Base-by-base conservation (phyloP, 495 filamentous ascomycete genomes). In the Usnea hakonensis region DNA sequence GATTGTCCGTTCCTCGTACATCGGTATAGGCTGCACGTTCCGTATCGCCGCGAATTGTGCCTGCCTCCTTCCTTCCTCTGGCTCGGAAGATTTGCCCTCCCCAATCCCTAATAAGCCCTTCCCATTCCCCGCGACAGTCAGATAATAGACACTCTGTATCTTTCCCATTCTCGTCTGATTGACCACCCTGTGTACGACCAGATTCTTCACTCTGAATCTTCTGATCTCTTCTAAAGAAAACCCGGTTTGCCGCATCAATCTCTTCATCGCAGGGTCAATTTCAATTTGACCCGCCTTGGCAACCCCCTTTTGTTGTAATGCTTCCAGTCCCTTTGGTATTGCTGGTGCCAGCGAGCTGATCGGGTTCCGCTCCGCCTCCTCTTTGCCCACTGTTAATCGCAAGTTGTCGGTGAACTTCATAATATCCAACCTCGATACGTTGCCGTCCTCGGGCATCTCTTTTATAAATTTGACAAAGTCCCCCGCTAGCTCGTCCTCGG, bases 121-220 rank as follows among this genome's bases (percentile, higher is more conserved):
- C 38, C 80, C 78, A 71, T 97, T 95, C 52, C 94, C 94, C 8
- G 90, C 91, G 54, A 96, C 81, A 7, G 83, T 81, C 46, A 96
- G 74, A 63, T 78, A 73, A 71, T 91, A 94, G 13, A 79, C 63
- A 69, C 83, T 85, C 57, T 75, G 75, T 58, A 97, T 84, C 82
- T 97, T 99, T 67, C 94, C 94, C 74, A 99, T 83, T 77, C 91
- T 89, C 35, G 95, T 97, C 81, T 96, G 91, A 75, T 99, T 99
- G 63, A 81, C 77, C 52, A 99, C 95, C 2, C 71, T 71, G 68
- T 91, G 87, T 4, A 62, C 58, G 26, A 95, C 88, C 32, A 98
- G 69, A 16, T 76, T 74, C 78, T 90, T 94, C 28, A 78, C 72
- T 30, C 77, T 74, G 56, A 90, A 73, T 1, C 65, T 46, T 16